Evolutionary conservation across 768 basidiomycete genomes (phyloP), one percentile per base, ranked within the genome.

Genomic region (Chalciporus chontae): DNA sequence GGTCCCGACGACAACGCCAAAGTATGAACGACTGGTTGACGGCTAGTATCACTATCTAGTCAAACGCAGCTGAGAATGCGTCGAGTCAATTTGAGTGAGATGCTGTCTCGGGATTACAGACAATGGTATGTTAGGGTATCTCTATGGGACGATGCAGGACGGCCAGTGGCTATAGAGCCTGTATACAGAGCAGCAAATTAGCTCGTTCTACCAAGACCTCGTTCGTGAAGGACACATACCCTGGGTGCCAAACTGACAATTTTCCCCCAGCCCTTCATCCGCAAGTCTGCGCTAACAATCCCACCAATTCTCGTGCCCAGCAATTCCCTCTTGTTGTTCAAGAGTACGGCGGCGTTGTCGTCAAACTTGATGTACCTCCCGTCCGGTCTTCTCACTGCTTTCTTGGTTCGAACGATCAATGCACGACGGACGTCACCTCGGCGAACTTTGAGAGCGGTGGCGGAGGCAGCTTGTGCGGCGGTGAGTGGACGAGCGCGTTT

Each of bases 321-420:
- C 88, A 97, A 91, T 71, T 95, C 92, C 49, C 85, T 80, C 74
- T 98, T 98, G 75, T 91, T 91, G 69, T 98, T 97, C 50, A 98
- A 69, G 31, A 98, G 71, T 5, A 97, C 93, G 8, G 84, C 92
- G 1, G 95, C 95, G 62, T 97, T 97, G 77, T 97, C 95, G 71
- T 97, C 95, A 69, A 97, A 98, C 40, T 89, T 77, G 55, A 97
- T 76, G 59, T 81, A 76, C 24, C 91, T 79, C 13, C 95, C 95
- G 69, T 97, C 95, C 18, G 93, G 85, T 63, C 95, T 75, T 37
- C 83, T 78, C 5, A 92, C 87, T 19, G 83, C 69, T 69, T 96
- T 95, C 60, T 83, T 80, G n/a, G 92, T 94, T 31, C 95, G 84
- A 8, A 98, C 95, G 48, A 98, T 89, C 56, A 98, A 87, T 0